Conservation (phyloP, 768 basidiomycete species). For the Brasilioporus rufonigricans region DNA sequence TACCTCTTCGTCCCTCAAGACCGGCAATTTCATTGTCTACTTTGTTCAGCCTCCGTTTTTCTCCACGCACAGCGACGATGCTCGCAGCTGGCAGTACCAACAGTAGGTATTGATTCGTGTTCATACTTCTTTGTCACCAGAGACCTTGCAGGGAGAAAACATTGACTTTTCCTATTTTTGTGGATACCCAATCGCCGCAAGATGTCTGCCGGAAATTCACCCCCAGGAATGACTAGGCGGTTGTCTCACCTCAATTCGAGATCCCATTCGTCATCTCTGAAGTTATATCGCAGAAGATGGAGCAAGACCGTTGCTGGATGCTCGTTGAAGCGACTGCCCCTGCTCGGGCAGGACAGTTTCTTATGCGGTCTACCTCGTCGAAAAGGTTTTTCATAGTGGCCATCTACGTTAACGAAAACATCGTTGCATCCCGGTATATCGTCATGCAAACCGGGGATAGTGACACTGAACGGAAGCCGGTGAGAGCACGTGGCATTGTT, state of each 20-base stretch:
- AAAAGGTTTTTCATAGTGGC: not conserved
- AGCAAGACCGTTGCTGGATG: not conserved
- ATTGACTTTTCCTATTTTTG: constrained; percentile 14
- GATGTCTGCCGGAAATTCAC: not conserved
- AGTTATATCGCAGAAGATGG: not conserved
- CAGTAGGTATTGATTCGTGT: not conserved
- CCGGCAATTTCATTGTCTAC: not conserved
- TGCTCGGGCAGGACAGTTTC: not conserved
- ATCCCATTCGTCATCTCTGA: not conserved
- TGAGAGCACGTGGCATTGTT: not conserved
- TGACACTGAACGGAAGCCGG: not conserved
- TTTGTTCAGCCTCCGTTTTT: not conserved
- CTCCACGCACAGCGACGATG: not conserved
- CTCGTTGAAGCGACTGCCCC: not conserved
- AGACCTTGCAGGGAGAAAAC: not conserved
- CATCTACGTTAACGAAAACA: not conserved
- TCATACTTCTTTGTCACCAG: not conserved
- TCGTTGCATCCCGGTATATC: not conserved
- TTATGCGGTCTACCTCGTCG: not conserved
- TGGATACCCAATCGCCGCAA: not conserved
- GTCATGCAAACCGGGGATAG: not conserved
- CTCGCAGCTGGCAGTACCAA: not conserved
- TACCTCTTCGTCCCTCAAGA: not conserved
- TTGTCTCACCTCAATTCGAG: not conserved
- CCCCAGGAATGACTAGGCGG: constrained; percentile 8